These are phyloP conservation scores for Aspergillus fumigatus DNA, from an alignment of 2,329 filamentous ascomycete species.

Conservation along the genomic window DNA sequence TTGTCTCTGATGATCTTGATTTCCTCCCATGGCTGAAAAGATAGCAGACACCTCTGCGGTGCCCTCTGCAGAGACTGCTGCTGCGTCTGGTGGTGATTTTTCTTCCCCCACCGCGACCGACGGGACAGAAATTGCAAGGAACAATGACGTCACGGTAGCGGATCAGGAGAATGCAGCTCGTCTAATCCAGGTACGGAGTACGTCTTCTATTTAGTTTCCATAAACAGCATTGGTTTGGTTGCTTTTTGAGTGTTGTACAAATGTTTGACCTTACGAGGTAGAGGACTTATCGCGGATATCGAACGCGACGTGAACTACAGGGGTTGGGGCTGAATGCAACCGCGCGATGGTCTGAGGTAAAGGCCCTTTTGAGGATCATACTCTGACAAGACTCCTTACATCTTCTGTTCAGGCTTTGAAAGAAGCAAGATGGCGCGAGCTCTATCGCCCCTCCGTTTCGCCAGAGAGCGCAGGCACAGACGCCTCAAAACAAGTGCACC, in stretches of 20 bases:
- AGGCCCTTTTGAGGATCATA: slow-evolving; percentile 4
- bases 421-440: slow-evolving; percentile 53
- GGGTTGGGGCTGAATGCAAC: slow-evolving; percentile 66
- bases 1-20: too few relatives aligned
- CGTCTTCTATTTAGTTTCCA: not conserved
- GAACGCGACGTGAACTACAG: slow-evolving; percentile 64
- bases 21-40: too few relatives aligned
- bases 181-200: not conserved
- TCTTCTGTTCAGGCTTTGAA: slow-evolving; percentile 42
- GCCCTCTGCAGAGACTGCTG: too few relatives aligned
- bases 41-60: too few relatives aligned
- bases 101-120: not conserved
- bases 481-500: slow-evolving; percentile 47
- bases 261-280: slow-evolving; percentile 35
- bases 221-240: not conserved
- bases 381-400: not conserved
- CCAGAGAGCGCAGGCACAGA: slow-evolving; percentile 5
- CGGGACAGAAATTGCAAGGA: not conserved
- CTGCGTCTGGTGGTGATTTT: not conserved
- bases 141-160: not conserved
- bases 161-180: not conserved
- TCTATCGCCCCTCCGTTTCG: slow-evolving; percentile 35
- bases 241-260: not conserved
- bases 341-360: slow-evolving; percentile 66
- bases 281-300: slow-evolving; percentile 73